phyloP scores from a whole-genome alignment of 345 rosid species.

The Citrus cavaleriei region DNA sequence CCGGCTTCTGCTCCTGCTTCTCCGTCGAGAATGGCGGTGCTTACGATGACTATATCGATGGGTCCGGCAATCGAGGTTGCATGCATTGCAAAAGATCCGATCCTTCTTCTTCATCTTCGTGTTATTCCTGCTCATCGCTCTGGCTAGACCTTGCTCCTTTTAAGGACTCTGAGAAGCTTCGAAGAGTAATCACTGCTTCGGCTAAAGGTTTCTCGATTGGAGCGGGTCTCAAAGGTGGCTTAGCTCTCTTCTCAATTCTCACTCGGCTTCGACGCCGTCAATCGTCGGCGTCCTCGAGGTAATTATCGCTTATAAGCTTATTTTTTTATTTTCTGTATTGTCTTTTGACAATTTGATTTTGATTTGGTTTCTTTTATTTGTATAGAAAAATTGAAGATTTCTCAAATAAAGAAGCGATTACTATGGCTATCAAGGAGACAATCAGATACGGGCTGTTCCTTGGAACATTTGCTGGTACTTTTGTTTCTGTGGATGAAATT shows the following conservation, averaged over 20 bases:
- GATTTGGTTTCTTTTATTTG: neutral
- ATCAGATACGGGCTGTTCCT: constrained; percentile 85
- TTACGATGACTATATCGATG: constrained; percentile 11
- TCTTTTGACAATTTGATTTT: neutral
- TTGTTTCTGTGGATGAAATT: constrained; percentile 76
- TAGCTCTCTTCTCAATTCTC: constrained; percentile 73
- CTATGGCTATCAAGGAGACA: constrained; percentile 75
- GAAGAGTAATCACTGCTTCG: constrained; percentile 62
- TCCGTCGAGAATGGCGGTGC: constrained; percentile 23
- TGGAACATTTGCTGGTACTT: constrained; percentile 90
- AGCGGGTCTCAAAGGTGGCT: constrained; percentile 93
- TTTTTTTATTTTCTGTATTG: neutral
- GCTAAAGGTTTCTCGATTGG: constrained; percentile 87
- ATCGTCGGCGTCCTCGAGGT: constrained; percentile 43
- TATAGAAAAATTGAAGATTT: constrained; percentile 59
- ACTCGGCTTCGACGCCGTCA: constrained; percentile 62
- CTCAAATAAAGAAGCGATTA: constrained; percentile 59
- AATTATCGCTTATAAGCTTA: neutral
- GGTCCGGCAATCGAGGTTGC: constrained; percentile 22
- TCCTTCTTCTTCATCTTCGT: constrained; percentile 29
- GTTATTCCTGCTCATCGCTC: constrained; percentile 21
- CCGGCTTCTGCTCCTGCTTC: constrained; percentile 18
- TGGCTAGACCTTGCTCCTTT: constrained; percentile 26
- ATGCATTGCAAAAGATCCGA: constrained; percentile 35
- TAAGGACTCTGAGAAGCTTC: constrained; percentile 59